Evolutionary conservation across 305 asterid species (phyloP).

Genomic region (Plantago lanceolata): DNA sequence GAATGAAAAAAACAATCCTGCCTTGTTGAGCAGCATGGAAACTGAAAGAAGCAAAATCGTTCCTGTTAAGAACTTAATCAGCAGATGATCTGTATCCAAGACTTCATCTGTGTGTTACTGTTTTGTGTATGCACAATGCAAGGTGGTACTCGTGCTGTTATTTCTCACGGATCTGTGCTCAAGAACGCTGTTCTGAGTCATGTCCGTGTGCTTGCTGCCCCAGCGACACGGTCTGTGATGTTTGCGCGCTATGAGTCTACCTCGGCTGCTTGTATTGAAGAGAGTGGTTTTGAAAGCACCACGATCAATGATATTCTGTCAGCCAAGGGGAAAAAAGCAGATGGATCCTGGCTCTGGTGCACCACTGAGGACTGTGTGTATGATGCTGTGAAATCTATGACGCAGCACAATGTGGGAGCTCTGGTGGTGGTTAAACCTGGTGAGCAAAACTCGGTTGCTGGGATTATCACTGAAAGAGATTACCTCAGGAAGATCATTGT

Average conservation of each 20-base stretch:
- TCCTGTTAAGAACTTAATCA: conserved; percentile 74
- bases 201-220: conserved; percentile 48
- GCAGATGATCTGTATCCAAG: too few species aligned
- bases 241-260: conserved; percentile 56
- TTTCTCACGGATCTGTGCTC: conserved; percentile 54
- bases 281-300: conserved; percentile 92
- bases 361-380: conserved; percentile 83
- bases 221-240: conserved; percentile 39
- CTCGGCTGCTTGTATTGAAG: conserved; percentile 80
- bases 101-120: too few species aligned
- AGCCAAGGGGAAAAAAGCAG: conserved; percentile 71
- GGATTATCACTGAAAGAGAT: conserved; percentile 96
- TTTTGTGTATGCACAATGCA: conserved; percentile 86
- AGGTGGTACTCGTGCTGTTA: conserved; percentile 71
- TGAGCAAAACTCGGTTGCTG: conserved; percentile 70
- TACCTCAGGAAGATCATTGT: conserved; percentile 95
- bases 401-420: conserved; percentile 98
- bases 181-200: conserved; percentile 67
- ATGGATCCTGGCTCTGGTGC: conserved; percentile 99
- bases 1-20: conserved; percentile 28
- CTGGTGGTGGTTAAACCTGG: conserved; percentile 93
- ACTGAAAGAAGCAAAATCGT: conserved; percentile 48
- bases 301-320: conserved; percentile 65
- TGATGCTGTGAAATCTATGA: conserved; percentile 96
- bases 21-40: conserved; percentile 85